These are phyloP conservation scores for Linum tenue DNA, from an alignment of 345 rosid species.

Conservation along the genomic window DNA sequence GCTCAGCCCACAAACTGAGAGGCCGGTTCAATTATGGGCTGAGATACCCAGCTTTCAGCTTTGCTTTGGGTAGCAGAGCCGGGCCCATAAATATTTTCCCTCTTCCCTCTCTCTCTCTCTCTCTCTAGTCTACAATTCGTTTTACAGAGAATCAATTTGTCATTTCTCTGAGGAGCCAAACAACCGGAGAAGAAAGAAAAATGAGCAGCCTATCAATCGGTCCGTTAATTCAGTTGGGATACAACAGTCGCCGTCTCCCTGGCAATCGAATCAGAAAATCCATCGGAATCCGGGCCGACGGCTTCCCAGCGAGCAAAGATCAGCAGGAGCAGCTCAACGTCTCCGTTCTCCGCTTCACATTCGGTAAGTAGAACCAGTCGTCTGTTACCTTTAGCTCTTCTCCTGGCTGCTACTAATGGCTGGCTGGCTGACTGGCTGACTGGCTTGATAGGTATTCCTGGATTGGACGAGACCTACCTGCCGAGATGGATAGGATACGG, in stretches of 20 bases:
- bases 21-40: no score
- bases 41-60: no score
- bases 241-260: constrained; percentile 15
- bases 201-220: constrained; percentile 17
- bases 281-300: constrained; percentile 17
- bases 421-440: no score
- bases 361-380: constrained; percentile 28
- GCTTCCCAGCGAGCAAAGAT: constrained; percentile 20
- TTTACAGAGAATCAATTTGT: no score
- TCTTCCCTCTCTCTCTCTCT: no score
- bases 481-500: constrained; percentile 95
- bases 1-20: no score
- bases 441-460: constrained; percentile 52
- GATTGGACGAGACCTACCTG: constrained; percentile 79
- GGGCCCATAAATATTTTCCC: no score
- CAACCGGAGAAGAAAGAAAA: neutral
- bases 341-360: constrained; percentile 85
- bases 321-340: constrained; percentile 56
- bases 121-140: no score
- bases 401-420: neutral
- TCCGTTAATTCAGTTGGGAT: constrained; percentile 23
- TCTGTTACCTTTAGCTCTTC: no score
- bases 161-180: neutral
- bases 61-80: no score
- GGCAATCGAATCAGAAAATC: constrained; percentile 18